Conservation (phyloP, 2,329 filamentous ascomycete genomes). For the Plenodomus lindquistii region DNA sequence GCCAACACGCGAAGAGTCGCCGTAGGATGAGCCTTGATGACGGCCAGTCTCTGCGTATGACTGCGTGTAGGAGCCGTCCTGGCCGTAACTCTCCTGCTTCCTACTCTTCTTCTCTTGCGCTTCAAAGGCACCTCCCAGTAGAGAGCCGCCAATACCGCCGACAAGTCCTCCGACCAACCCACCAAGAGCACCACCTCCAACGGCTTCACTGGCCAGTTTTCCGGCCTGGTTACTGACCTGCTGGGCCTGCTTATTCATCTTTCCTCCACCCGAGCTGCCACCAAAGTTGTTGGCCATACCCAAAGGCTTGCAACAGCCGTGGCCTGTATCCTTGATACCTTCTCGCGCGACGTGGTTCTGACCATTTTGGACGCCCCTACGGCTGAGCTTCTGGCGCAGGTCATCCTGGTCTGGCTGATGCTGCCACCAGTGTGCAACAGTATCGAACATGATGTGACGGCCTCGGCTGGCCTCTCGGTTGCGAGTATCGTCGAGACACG, state of each 20-base stretch:
- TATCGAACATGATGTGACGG: slow-evolving; percentile 75
- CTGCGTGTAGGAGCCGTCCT: slow-evolving; percentile 65
- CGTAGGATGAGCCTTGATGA: slow-evolving; percentile 42
- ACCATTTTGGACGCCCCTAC: slow-evolving; percentile 74
- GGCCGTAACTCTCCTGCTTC: slow-evolving; percentile 57
- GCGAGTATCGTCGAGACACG: slow-evolving; percentile 69
- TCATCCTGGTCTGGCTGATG: slow-evolving; percentile 64
- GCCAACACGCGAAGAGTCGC: slow-evolving; percentile 57
- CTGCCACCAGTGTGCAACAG: slow-evolving; percentile 82
- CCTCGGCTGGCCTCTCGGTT: slow-evolving; percentile 71
- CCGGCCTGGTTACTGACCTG: slow-evolving; percentile 47
- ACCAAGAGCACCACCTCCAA: slow-evolving; percentile 68
- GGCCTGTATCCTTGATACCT: slow-evolving; percentile 79
- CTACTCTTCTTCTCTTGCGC: slow-evolving; percentile 59
- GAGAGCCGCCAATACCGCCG: slow-evolving; percentile 58
- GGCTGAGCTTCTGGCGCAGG: slow-evolving; percentile 74
- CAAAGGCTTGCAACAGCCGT: slow-evolving; percentile 81
- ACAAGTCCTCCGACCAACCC: slow-evolving; percentile 73
- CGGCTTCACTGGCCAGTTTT: slow-evolving; percentile 61
- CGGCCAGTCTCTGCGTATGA: slow-evolving; percentile 65
- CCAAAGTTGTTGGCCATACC: slow-evolving; percentile 68
- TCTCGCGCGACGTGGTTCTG: slow-evolving; percentile 76
- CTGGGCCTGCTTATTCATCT: slow-evolving; percentile 46
- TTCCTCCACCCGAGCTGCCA: slow-evolving; percentile 42
- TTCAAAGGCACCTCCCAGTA: slow-evolving; percentile 66